phyloP scores from a whole-genome alignment of 2,329 filamentous ascomycete species.

The Aureobasidium zeae region DNA sequence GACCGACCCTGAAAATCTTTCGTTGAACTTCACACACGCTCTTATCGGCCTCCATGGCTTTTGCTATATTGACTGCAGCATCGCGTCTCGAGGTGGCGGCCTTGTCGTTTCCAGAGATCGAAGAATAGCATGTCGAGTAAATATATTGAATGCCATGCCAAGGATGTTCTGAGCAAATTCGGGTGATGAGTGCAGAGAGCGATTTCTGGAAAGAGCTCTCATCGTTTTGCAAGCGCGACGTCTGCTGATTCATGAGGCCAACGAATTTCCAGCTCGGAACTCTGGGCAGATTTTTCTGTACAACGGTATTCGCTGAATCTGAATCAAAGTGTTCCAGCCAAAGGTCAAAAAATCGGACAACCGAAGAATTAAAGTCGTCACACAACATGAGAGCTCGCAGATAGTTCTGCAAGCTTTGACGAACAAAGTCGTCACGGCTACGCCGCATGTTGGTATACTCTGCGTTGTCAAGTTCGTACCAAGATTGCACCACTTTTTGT shows the following conservation, averaged over 20 bases:
- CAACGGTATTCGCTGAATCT: constrained; percentile 65
- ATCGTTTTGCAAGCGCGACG: constrained; percentile 75
- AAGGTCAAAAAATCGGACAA: constrained; percentile 81
- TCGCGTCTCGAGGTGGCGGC: constrained; percentile 62
- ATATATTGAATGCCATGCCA: constrained; percentile 98
- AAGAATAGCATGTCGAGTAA: constrained; percentile 62
- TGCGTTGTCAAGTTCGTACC: constrained; percentile 81
- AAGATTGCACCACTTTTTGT: constrained; percentile 63
- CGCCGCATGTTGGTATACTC: constrained; percentile 72
- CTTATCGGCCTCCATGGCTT: constrained; percentile 48
- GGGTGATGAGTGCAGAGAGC: constrained; percentile 62
- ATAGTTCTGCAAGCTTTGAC: constrained; percentile 86
- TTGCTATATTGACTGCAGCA: constrained; percentile 61
- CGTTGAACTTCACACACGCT: constrained; percentile 53
- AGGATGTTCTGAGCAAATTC: constrained; percentile 85
- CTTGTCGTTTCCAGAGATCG: constrained; percentile 58
- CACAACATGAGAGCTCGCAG: constrained; percentile 74
- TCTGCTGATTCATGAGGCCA: constrained; percentile 86
- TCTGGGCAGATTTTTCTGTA: constrained; percentile 56
- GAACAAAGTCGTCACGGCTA: constrained; percentile 73
- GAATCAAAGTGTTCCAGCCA: constrained; percentile 86
- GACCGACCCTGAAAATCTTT: constrained; percentile 64
- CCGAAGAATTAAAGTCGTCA: constrained; percentile 81
- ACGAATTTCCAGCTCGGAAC: constrained; percentile 92
- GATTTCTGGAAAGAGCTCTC: constrained; percentile 64